Percentiles rank a stretch among this genome's conserved stretches.
phyloP scores from a whole-genome alignment of 139 green algal species.

The Dunaliella primolecta region DNA sequence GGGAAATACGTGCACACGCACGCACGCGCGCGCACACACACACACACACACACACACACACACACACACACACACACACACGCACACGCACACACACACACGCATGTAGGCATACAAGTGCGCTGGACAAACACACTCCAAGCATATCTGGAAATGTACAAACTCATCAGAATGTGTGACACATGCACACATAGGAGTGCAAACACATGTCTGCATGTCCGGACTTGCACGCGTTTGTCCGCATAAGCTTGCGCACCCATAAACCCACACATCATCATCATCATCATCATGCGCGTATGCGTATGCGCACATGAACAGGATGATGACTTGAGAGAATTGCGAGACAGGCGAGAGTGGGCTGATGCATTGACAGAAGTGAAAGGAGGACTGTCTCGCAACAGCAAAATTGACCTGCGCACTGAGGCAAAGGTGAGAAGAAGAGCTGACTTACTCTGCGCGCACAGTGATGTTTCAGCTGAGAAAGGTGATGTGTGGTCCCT shows the following conservation, averaged over 20 bases:
- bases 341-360: conserved; percentile 83
- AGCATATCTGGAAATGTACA: too few species aligned
- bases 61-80: not conserved
- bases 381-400: conserved; percentile 56
- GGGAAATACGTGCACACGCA: not conserved
- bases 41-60: too few species aligned
- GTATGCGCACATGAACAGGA: conserved; percentile 54
- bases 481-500: too few species aligned
- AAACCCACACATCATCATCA: not conserved
- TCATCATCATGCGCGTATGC: not conserved
- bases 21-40: not conserved
- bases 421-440: conserved; percentile 61
- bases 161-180: too few species aligned
- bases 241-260: not conserved
- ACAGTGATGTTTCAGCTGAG: too few species aligned
- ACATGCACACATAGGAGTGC: not conserved
- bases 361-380: conserved; percentile 60
- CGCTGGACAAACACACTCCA: not conserved
- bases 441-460: too few species aligned
- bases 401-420: conserved; percentile 59
- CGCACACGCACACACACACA: conserved; percentile 10
- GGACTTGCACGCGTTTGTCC: not conserved
- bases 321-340: conserved; percentile 70
- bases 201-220: not conserved
- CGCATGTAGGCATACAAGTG: not conserved